Percentiles rank a stretch among this genome's conserved stretches.
Evolutionary conservation across 257 asterid species (phyloP).

Genomic region (Leonotis leonurus): DNA sequence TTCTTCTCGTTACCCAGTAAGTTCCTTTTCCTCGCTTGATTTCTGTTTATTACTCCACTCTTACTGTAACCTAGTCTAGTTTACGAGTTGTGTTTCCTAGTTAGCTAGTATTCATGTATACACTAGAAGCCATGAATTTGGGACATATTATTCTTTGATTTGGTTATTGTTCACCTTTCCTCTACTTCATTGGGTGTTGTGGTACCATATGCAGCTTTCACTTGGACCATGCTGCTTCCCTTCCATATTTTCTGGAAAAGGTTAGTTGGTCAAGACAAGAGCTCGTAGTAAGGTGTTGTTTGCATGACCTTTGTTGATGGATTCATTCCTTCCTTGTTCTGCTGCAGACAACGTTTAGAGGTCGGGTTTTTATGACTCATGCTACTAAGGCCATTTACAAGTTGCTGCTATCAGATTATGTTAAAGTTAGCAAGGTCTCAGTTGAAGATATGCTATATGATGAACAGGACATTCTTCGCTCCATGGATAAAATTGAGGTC

Average conservation of each 20-base stretch:
- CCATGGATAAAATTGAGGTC: conserved; percentile 98
- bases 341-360: conserved; percentile 76
- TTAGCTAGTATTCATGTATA: background rate
- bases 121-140: background rate
- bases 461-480: conserved; percentile 69
- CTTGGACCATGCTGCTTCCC: conserved; percentile 99
- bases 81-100: background rate
- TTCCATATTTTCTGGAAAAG: conserved; percentile 95
- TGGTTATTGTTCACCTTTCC: background rate
- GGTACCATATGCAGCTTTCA: conserved; percentile 66
- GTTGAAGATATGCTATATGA: conserved; percentile 91
- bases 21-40: conserved; percentile 9
- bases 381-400: conserved; percentile 96
- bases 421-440: conserved; percentile 97
- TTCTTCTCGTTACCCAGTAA: conserved; percentile 92
- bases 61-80: background rate
- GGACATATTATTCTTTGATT: background rate
- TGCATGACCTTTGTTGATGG: conserved; percentile 7
- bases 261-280: conserved; percentile 32
- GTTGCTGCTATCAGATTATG: conserved; percentile 83
- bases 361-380: conserved; percentile 95
- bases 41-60: background rate
- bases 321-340: conserved; percentile 17
- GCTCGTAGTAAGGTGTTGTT: conserved; percentile 8
- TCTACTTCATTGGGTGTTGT: conserved; percentile 5